Conservation (phyloP, 2,329 filamentous ascomycete genomes). For the Pezicula rhizophila region DNA sequence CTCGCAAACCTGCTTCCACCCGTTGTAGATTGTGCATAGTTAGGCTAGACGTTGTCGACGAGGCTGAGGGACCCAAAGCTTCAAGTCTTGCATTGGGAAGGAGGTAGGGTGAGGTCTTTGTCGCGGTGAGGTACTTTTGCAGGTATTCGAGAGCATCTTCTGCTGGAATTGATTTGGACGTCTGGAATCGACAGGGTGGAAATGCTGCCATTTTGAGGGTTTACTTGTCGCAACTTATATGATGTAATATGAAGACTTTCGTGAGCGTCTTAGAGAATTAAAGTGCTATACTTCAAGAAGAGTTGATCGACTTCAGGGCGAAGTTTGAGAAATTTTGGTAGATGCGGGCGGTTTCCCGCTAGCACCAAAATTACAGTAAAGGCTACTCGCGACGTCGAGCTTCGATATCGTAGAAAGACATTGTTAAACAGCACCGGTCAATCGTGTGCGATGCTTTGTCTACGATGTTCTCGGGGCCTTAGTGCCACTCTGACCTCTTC, state of each 20-base stretch:
- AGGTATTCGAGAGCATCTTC: constrained; percentile 25
- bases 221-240: no score
- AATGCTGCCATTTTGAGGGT: constrained; percentile 24
- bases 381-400: constrained; percentile 1
- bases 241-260: background rate
- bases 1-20: constrained; percentile 44
- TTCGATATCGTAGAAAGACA: background rate
- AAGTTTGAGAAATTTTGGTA: constrained; percentile 4
- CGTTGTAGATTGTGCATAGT: constrained; percentile 46
- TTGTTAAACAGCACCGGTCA: background rate
- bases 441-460: constrained; percentile 23
- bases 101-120: constrained; percentile 20
- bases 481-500: constrained; percentile 9
- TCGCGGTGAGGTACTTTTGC: constrained; percentile 21
- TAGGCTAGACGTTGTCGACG: constrained; percentile 29
- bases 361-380: constrained; percentile 4
- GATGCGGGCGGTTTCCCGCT: constrained; percentile 14
- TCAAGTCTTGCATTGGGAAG: constrained; percentile 29
- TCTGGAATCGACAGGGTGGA: constrained; percentile 21
- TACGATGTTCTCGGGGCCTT: constrained; percentile 20
- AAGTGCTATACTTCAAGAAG: background rate
- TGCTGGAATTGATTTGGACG: constrained; percentile 21
- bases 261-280: background rate
- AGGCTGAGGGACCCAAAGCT: constrained; percentile 23
- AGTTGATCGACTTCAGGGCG: background rate